These are phyloP conservation scores for Aspergillus felis DNA, from an alignment of 2,329 filamentous ascomycete species.

Conservation along the genomic window DNA sequence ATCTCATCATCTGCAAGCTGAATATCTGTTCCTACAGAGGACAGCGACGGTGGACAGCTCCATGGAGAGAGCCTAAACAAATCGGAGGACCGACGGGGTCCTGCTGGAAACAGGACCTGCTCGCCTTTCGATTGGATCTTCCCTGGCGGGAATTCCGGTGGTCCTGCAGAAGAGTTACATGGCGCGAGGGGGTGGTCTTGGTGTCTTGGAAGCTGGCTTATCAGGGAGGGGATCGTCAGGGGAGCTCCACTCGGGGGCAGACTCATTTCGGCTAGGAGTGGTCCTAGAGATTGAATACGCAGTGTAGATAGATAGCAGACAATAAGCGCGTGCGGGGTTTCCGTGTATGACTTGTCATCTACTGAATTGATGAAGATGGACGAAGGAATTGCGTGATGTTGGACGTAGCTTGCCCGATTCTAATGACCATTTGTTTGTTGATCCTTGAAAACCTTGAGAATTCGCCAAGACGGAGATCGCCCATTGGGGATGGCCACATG, in stretches of 20 bases:
- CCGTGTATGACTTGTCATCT: not conserved
- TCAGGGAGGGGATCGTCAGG: constrained; percentile 9
- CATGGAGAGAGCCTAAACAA: not conserved
- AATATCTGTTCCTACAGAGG: not conserved
- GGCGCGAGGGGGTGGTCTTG: not conserved
- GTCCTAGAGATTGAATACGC: not conserved
- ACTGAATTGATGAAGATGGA: not conserved
- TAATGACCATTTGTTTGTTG: not conserved
- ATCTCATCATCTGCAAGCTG: not conserved
- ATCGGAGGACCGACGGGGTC: constrained; percentile 4
- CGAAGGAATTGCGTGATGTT: not conserved
- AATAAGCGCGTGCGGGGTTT: too few species aligned
- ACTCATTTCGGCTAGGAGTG: too few species aligned
- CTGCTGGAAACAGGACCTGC: not conserved
- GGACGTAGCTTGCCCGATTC: not conserved
- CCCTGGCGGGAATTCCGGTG: not conserved
- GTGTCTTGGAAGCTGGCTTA: not conserved
- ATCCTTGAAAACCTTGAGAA: not conserved
- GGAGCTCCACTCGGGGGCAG: not conserved
- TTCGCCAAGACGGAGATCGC: not conserved
- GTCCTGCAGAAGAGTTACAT: constrained; percentile 7
- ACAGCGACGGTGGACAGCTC: not conserved
- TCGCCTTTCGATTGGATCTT: constrained; percentile 2
- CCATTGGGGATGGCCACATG: not conserved
- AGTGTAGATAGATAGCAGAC: not conserved